Base-by-base conservation (phyloP, 2,329 filamentous ascomycete genomes). In the Ustulina deusta region DNA sequence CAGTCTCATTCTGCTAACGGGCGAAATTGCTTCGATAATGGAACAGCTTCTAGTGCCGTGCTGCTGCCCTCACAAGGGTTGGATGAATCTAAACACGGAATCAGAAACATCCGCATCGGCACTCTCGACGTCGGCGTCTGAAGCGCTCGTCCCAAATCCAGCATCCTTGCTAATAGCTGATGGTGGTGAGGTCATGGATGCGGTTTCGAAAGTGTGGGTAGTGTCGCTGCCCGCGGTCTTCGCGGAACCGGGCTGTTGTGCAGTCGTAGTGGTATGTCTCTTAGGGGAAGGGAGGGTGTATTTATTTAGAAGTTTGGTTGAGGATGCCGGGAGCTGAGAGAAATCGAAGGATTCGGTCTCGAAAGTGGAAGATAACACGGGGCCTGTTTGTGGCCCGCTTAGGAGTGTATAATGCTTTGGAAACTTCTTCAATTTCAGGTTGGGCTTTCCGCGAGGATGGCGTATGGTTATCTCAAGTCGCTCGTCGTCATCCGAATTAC, bases 401-500 rank as follows among this genome's bases (percentile, higher is more conserved):
- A 77, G 66, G 63, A 82, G 76, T 17, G 61, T n/a, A 27, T 82
- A 78, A 25, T 80, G 80, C 68, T 79, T 80, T n/a, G 81, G 78
- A 20, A 79, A 77, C 20, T 80, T 78, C 65, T 83, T 83, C 17
- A 84, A 73, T 20, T 77, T 82, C 29, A 82, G 78, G 63, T 81
- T 83, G 17, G 80, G 79, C 36, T 76, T 74, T 9, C 75, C 61
- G 1, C 70, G 69, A 1, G 75, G 74, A 32, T 77, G 72, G 3
- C 79, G 80, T 2, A 77, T 74, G 1, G 76, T 71, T 74, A 84
- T 82, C 71, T 84, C 83, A 1, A 82, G 72, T 3, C 78, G 78
- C 66, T 84, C 82, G 44, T 84, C 82, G 42, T 82, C 79, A 17
- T 81, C 81, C 0, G 82, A 82, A 15, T 83, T 81, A 0, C 83